Percentiles rank a stretch among this genome's conserved stretches.
Evolutionary conservation across 768 basidiomycete species (phyloP).

Genomic region (Paxillus involutus): DNA sequence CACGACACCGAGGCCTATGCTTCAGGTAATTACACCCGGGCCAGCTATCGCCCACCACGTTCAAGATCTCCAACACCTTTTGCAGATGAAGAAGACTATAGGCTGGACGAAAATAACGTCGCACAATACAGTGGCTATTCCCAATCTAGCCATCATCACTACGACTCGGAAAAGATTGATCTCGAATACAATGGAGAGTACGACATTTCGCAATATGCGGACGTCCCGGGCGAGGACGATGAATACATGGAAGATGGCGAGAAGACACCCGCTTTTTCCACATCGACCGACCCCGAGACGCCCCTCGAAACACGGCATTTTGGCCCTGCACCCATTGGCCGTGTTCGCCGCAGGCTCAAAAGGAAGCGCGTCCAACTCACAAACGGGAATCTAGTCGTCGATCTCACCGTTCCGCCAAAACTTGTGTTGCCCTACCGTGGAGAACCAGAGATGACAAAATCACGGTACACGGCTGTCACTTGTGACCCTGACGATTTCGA

Average conservation of each 20-base stretch:
- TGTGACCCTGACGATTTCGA: constrained; percentile 94
- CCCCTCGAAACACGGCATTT: constrained; percentile 76
- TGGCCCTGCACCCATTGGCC: constrained; percentile 82
- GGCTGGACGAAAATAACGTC: constrained; percentile 53
- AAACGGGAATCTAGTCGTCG: constrained; percentile 85
- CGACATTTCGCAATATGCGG: constrained; percentile 33
- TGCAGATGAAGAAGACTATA: constrained; percentile 71
- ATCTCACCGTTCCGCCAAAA: constrained; percentile 81
- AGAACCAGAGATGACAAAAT: constrained; percentile 70
- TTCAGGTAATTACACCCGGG: constrained; percentile 55
- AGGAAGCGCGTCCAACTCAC: constrained; percentile 84
- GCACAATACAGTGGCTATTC: constrained; percentile 52
- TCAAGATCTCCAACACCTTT: constrained; percentile 79
- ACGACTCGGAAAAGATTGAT: constrained; percentile 25
- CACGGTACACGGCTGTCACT: constrained; percentile 86
- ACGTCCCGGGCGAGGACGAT: constrained; percentile 18
- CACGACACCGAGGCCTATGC: constrained; percentile 70
- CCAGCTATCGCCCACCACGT: constrained; percentile 50
- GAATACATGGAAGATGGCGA: constrained; percentile 22
- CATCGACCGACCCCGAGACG: constrained; percentile 45
- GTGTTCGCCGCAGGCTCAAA: constrained; percentile 71
- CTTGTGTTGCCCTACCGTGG: constrained; percentile 73
- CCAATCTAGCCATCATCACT: constrained; percentile 12
- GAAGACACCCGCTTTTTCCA: constrained; percentile 23
- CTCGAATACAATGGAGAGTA: constrained; percentile 19